These are phyloP conservation scores for Lyophyllum shimeji DNA, from an alignment of 768 basidiomycete species.

Conservation along the genomic window DNA sequence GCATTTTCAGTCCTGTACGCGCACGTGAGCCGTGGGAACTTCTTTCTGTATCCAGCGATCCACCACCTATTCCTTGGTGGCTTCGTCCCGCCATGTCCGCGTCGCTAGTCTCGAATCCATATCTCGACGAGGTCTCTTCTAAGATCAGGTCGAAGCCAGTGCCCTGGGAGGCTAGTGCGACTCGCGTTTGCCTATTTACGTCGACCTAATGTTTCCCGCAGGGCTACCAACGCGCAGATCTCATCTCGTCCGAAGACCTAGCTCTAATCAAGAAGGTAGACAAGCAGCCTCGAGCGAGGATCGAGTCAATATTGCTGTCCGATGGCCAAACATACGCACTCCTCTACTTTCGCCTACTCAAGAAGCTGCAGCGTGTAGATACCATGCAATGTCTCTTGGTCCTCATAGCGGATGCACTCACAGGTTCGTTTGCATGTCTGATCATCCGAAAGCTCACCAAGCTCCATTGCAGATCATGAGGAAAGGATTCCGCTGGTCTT, in stretches of 20 bases:
- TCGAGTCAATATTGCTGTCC: conserved; percentile 74
- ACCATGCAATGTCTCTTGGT: conserved; percentile 87
- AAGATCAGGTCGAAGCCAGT: conserved; percentile 91
- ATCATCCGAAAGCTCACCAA: not conserved
- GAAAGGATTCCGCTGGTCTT: conserved; percentile 81
- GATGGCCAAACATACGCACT: conserved; percentile 82
- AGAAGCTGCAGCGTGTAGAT: conserved; percentile 78
- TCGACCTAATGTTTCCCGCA: conserved; percentile 30
- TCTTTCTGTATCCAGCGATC: not conserved
- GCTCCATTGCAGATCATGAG: conserved; percentile 66
- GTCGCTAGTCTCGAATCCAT: conserved; percentile 75
- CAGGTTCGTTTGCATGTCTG: conserved; percentile 46
- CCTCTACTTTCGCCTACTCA: conserved; percentile 88
- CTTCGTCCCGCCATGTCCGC: conserved; percentile 54
- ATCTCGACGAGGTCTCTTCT: conserved; percentile 82
- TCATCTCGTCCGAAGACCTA: conserved; percentile 87
- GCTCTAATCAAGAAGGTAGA: conserved; percentile 88
- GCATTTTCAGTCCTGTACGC: conserved; percentile 7
- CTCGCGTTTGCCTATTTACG: not conserved
- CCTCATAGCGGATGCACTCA: conserved; percentile 84
- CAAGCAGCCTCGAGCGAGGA: conserved; percentile 70
- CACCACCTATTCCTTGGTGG: not conserved
- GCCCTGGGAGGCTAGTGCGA: conserved; percentile 84
- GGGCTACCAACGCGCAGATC: conserved; percentile 94
- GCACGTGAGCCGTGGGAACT: conserved; percentile 17